phyloP scores from a whole-genome alignment of 2,329 filamentous ascomycete genomes.

The Fonsecaea nubica region DNA sequence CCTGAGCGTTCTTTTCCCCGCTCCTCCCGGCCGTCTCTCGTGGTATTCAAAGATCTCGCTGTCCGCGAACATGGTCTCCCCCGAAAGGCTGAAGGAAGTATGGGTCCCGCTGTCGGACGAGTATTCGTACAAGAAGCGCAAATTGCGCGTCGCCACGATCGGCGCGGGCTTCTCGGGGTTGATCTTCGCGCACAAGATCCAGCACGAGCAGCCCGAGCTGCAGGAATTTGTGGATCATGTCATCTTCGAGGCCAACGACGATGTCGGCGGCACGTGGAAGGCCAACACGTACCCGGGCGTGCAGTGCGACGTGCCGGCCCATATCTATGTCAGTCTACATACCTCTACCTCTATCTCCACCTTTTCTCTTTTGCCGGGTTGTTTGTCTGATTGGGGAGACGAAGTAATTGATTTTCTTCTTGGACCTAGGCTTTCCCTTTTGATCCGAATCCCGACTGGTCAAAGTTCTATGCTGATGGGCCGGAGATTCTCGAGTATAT shows the following conservation, averaged over 20 bases:
- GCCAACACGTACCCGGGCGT: conserved; percentile 53
- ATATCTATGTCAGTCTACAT: conserved; percentile 64
- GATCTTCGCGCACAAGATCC: conserved; percentile 50
- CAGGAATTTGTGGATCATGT: conserved; percentile 46
- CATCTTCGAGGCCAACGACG: conserved; percentile 52
- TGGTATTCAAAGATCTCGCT: not conserved
- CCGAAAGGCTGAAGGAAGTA: conserved; percentile 31
- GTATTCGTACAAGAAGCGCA: conserved; percentile 33
- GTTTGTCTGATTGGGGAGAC: not conserved
- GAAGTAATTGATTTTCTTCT: conserved; percentile 16
- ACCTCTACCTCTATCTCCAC: too few relatives aligned
- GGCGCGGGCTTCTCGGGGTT: conserved; percentile 46
- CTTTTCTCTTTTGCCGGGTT: conserved; percentile 55
- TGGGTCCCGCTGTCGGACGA: conserved; percentile 34
- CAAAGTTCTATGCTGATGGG: conserved; percentile 50
- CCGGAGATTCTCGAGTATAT: conserved; percentile 54
- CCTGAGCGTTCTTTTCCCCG: too few relatives aligned
- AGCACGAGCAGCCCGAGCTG: conserved; percentile 46
- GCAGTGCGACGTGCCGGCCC: conserved; percentile 69
- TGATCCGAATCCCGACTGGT: conserved; percentile 53
- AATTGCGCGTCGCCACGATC: conserved; percentile 39
- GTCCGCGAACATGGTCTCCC: conserved; percentile 26
- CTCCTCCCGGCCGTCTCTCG: too few relatives aligned
- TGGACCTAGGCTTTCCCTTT: conserved; percentile 42
- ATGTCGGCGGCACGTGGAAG: conserved; percentile 52